These are phyloP conservation scores for Tylopilus subfusipes DNA, from an alignment of 768 basidiomycete genomes.

Conservation along the genomic window DNA sequence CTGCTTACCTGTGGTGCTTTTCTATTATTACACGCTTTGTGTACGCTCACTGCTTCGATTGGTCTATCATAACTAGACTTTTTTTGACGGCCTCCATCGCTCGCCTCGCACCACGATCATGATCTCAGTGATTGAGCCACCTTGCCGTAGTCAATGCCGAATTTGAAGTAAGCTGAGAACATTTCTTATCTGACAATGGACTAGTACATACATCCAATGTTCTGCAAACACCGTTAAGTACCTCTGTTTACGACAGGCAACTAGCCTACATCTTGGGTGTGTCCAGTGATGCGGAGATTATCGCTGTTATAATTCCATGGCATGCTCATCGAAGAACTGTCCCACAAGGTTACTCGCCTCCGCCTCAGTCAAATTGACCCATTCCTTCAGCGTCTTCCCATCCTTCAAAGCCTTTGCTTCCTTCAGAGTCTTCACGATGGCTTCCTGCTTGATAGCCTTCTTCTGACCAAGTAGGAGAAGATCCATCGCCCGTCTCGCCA, in stretches of 20 bases:
- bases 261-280: background rate
- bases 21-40: slow-evolving; percentile 4
- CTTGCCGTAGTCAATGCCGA: no score
- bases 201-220: no score
- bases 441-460: slow-evolving; percentile 9
- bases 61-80: slow-evolving; percentile 6
- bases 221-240: no score
- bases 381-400: slow-evolving; percentile 9
- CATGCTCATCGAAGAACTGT: slow-evolving; percentile 13
- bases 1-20: slow-evolving; percentile 6
- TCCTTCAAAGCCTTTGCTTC: slow-evolving; percentile 15
- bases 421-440: slow-evolving; percentile 6
- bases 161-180: no score
- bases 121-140: background rate
- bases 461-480: slow-evolving; percentile 11
- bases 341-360: slow-evolving; percentile 8
- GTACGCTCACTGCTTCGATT: slow-evolving; percentile 1
- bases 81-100: background rate
- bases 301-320: slow-evolving; percentile 1
- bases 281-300: background rate
- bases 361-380: background rate
- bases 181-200: no score
- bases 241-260: no score
- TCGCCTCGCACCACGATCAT: background rate
- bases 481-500: slow-evolving; percentile 16